Base-by-base conservation (phyloP, 768 basidiomycete species). In the Collybia sp. region DNA sequence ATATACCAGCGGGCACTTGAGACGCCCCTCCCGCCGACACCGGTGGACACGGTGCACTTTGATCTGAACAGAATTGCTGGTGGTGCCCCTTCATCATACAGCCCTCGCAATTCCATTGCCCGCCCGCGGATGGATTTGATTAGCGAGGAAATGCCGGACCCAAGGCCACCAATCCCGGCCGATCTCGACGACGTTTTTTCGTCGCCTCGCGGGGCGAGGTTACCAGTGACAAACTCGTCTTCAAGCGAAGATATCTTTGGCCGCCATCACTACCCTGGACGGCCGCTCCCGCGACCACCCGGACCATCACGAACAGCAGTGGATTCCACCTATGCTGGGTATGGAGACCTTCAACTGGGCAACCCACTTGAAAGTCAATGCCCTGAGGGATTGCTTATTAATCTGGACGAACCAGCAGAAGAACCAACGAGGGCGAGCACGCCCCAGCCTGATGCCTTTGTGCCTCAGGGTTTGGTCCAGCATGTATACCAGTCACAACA, bases 331-430 rank as follows among this genome's bases (percentile, higher is more conserved):
- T 67, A 66, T 49, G 64, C 62, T 16, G 53, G 62, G 3, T 50
- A 58, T 56, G 53, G 62, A 46, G 58, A 58, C 36, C 53, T 44
- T 41, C 47, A 42, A 30, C 15, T 30, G 15, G 47, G 39, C 16
- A 47, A 43, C 44, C 46, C 48, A 36, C 56, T 51, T 45, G 46
- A 51, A 38, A 50, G 53, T 43, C 40, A 50, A 15, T 63, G 67
- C 56, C 71, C 75, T 12, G 75, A 82, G 52, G 81, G 78, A 2
- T 57, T 80, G 16, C 61, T 82, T 20, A 82, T 83, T 48, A 77
- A 83, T 60, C 61, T 82, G 15, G 71, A 76, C 20, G 78, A 76
- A 38, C 63, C 61, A 8, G 8, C 25, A 25, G 25, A 25, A 25
- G 25, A 25, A 8, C 25, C 25, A 8, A 25, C 25, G 25, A 65